These are phyloP conservation scores for Lophium mytilinum DNA, from an alignment of 495 filamentous ascomycete genomes.

Conservation along the genomic window DNA sequence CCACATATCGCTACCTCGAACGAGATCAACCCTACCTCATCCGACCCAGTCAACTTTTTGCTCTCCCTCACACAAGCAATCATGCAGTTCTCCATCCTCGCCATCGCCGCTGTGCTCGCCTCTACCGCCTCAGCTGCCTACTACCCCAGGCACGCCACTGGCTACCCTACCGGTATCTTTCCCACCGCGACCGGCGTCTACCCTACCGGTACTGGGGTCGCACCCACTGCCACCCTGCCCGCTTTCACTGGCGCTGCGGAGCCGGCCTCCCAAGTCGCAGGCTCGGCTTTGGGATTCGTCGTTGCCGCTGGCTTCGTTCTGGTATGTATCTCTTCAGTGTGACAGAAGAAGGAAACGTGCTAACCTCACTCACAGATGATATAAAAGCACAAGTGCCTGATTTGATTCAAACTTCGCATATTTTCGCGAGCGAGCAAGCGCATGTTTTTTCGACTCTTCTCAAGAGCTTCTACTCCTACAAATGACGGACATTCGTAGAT, in stretches of 20 bases:
- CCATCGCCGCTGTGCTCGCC: background rate
- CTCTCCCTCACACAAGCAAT: background rate
- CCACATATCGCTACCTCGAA: too few relatives aligned
- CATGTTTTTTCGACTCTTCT: too few relatives aligned
- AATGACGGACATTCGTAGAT: too few relatives aligned
- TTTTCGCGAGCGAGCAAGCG: too few relatives aligned
- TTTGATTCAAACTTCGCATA: too few relatives aligned
- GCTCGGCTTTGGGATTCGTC: background rate
- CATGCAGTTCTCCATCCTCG: background rate
- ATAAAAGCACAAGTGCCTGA: too few relatives aligned
- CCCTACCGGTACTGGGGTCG: background rate
- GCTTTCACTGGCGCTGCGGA: background rate
- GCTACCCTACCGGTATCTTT: background rate
- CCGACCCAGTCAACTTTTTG: too few relatives aligned
- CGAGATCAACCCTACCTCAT: too few relatives aligned
- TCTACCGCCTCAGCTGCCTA: background rate
- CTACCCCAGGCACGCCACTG: background rate
- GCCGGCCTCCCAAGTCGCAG: background rate
- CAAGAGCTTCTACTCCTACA: too few relatives aligned
- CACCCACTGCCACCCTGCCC: background rate
- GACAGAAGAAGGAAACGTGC: background rate
- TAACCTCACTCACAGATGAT: too few relatives aligned
- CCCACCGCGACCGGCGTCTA: background rate
- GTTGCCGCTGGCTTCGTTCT: background rate
- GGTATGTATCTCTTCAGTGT: background rate